Conservation (phyloP, 306 rosid genomes). For the Vachellia pachyceras region DNA sequence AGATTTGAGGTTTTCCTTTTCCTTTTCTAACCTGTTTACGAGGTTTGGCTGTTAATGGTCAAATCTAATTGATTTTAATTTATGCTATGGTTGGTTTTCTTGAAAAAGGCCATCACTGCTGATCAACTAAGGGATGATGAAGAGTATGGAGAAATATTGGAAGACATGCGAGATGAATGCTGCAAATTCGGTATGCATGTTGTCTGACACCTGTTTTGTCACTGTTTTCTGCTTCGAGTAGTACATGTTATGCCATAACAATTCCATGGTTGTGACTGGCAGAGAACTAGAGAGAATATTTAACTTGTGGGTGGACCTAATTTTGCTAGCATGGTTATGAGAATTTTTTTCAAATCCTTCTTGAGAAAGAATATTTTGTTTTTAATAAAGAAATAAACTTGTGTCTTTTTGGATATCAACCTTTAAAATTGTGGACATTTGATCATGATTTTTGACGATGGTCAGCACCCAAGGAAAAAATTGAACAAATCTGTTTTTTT, state of each 20-base stretch:
- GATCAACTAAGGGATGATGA: slow-evolving; percentile 63
- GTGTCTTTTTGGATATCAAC: too few species aligned
- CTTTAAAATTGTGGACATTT: too few species aligned
- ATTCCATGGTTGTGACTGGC: background rate
- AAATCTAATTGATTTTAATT: slow-evolving; percentile 19
- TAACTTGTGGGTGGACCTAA: slow-evolving; percentile 4
- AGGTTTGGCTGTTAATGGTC: slow-evolving; percentile 6
- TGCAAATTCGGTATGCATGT: slow-evolving; percentile 73
- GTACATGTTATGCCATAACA: slow-evolving; percentile 1
- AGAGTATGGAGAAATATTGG: slow-evolving; percentile 73
- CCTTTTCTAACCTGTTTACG: slow-evolving; percentile 18
- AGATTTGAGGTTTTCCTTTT: too few species aligned
- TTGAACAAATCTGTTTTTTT: too few species aligned
- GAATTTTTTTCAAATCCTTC: background rate
- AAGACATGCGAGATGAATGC: slow-evolving; percentile 87
- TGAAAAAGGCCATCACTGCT: slow-evolving; percentile 60
- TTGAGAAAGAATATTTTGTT: background rate
- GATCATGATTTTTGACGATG: too few species aligned
- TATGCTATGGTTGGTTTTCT: slow-evolving; percentile 28
- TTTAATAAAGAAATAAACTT: too few species aligned
- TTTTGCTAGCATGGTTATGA: background rate
- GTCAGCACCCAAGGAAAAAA: background rate
- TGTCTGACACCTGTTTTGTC: background rate
- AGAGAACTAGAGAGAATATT: slow-evolving; percentile 1
- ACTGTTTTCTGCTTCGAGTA: slow-evolving; percentile 4